Evolutionary conservation across 129 eudicot genomes (phyloP), one percentile per base, ranked within the genome.

Genomic region (Artemisia argyi): DNA sequence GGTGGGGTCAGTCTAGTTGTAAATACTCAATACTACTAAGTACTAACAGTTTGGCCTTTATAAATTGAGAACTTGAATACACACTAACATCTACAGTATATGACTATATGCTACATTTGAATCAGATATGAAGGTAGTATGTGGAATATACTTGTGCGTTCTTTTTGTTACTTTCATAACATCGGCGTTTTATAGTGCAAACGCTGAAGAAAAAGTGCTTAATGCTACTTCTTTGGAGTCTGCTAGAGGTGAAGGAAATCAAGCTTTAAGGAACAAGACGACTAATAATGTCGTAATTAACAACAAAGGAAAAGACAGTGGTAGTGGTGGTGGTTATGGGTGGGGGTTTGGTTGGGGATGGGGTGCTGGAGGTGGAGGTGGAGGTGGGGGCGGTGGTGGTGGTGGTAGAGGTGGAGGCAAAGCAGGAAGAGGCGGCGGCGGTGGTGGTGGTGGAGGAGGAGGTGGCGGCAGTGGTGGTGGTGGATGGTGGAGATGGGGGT

Each of bases 401-500:
- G 81, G 79, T 0, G 79, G 78, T 1, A 30, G 73, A 0, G 72
- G 77, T 0, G 72, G 74, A 14, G 69, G 69, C 0, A 72, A 67
- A 0, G 76, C 76, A 0, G 81, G 81, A 0, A 48, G 65, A 0
- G 78, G 75, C 0, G 55, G 75, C 0, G 55, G 72, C 0, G 73
- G 82, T 0, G 82, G 82, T 0, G 61, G 61, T 0, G 72, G 73
- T 0, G 73, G 72, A 0, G 82, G 82, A 0, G 82, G 82, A 0
- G 77, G 82, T 0, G 83, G 83, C 0, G 83, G 83, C 0, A 52
- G 80, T 0, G 73, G 84, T 0, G 84, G 84, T 10, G 76, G 80
- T 7, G 84, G 84, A 52, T 74, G 84, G 80, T 75, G 84, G 84
- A 71, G 64, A 68, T 69, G 80, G 84, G 84, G 84, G 7, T 80